Evolutionary conservation across 2,329 filamentous ascomycete genomes (phyloP), one percentile per base, ranked within the genome.

Genomic region (Cladophialophora psammophila): DNA sequence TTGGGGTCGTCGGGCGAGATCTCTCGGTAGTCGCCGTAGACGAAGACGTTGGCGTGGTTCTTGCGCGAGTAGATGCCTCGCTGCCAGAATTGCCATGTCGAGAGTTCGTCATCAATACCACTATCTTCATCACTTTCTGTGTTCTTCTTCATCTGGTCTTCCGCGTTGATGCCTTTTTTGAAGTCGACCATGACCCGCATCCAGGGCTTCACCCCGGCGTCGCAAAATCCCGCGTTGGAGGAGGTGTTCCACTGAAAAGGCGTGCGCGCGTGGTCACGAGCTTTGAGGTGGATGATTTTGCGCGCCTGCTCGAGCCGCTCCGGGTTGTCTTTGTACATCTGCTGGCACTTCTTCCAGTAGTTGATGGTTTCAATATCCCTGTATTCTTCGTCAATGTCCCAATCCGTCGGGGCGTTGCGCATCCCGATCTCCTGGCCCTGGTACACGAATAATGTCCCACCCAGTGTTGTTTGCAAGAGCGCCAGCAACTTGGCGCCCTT

Each of bases 341-440:
- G n/a, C 69, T 74, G 54, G 55, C 73, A 80, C 77, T 76, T 73
- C 58, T 81, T 81, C 83, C 83, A 88, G 73, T 86, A 87, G 70
- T 88, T 88, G 40, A 83, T 77, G 18, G 83, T 83, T 63, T 88
- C 86, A 32, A 92, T 82, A 69, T 93, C 90, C 75, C 88, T 87
- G 78, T 91, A 93, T 71, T 90, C 86, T 3, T 86, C 76, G 7
- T 59, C 80, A 60, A 90, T 86, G 0, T 79, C 78, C 87, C 89
- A 90, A 4, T 83, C 80, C 9, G 78, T 77, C 1, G 89, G 88
- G 20, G 89, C 82, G 72, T 90, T 90, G 38, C 83, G 80, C 85
- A 90, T 90, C 18, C 87, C 89, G 38, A 91, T 81, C 76, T 91
- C 89, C 74, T 91, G 87, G 12, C 89, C 89, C 75, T 91, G 88